A percentile compares a stretch with the other conserved stretches of the same genome.
These are phyloP conservation scores for Lodderomyces metapsilosis DNA, from an alignment of 1,139 yeast species.

Conservation along the genomic window DNA sequence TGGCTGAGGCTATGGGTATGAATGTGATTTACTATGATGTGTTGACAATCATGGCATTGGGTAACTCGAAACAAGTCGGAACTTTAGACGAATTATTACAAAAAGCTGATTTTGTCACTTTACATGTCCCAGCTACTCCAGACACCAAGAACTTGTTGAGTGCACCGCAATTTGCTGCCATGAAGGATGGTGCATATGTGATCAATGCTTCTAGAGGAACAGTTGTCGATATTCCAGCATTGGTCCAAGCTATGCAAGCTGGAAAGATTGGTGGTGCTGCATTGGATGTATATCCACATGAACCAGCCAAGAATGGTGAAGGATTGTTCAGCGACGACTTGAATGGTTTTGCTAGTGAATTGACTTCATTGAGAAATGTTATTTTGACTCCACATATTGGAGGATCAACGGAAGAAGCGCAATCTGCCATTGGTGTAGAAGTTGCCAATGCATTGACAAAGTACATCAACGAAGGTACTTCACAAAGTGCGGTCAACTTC, in stretches of 20 bases:
- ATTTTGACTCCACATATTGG: conserved; percentile 98
- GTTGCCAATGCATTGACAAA: conserved; percentile 83
- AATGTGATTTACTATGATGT: conserved; percentile 92
- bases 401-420: conserved; percentile 99
- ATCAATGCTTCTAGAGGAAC: conserved; percentile 98
- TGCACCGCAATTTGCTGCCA: conserved; percentile 88
- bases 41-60: conserved; percentile 90
- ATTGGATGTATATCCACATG: conserved; percentile 93
- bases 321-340: conserved; percentile 67
- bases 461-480: conserved; percentile 93
- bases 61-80: conserved; percentile 92
- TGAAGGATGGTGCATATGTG: conserved; percentile 94
- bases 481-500: conserved; percentile 98
- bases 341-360: conserved; percentile 82
- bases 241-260: conserved; percentile 84
- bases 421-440: conserved; percentile 95
- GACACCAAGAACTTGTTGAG: conserved; percentile 91
- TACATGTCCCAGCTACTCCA: conserved; percentile 92
- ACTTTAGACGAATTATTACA: conserved; percentile 79
- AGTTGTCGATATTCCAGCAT: conserved; percentile 92
- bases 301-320: conserved; percentile 96
- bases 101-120: conserved; percentile 82
- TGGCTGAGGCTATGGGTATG: conserved; percentile 99
- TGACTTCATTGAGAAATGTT: conserved; percentile 79
- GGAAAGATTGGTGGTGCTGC: conserved; percentile 98